Percentiles rank a stretch among this genome's conserved stretches.
Evolutionary conservation across 2,329 filamentous ascomycete species (phyloP).

Genomic region (Aspergillus ochraceoroseus): DNA sequence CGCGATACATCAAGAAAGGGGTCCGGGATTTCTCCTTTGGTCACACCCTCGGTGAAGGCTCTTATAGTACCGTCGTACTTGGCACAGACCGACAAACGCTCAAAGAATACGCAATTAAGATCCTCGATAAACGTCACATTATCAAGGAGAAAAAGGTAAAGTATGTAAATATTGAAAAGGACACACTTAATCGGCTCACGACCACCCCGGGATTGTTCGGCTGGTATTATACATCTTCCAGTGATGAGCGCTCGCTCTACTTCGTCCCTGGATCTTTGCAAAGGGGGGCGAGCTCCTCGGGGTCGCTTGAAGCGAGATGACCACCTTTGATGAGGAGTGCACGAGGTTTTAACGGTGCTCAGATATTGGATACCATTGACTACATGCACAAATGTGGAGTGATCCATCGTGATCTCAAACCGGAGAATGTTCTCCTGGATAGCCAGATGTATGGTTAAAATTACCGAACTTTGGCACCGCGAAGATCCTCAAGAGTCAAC

Average conservation of each 20-base stretch:
- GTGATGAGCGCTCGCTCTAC: conserved; percentile 89
- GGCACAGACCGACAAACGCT: conserved; percentile 90
- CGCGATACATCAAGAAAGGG: conserved; percentile 88
- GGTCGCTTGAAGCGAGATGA: conserved; percentile 90
- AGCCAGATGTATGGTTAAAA: conserved; percentile 95
- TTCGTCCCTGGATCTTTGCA: conserved; percentile 93
- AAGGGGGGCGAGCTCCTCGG: conserved; percentile 84
- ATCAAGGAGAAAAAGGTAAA: conserved; percentile 99
- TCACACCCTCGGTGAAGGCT: conserved; percentile 84
- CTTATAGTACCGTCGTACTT: conserved; percentile 91
- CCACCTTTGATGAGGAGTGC: conserved; percentile 92
- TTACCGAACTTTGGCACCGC: conserved; percentile 98
- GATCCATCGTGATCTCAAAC: conserved; percentile 94
- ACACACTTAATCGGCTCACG: conserved; percentile 90
- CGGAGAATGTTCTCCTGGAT: conserved; percentile 92
- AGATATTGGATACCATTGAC: conserved; percentile 92
- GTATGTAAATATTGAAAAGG: conserved; percentile 99
- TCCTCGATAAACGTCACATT: conserved; percentile 96
- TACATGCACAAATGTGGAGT: conserved; percentile 97
- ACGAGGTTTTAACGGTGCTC: conserved; percentile 88
- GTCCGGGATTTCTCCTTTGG: conserved; percentile 96
- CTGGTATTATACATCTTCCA: conserved; percentile 99
- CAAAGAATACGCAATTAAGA: conserved; percentile 97
- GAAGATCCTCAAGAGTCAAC: conserved; percentile 67
- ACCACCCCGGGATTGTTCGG: conserved; percentile 92